Evolutionary conservation across 2,329 filamentous ascomycete genomes (phyloP), one percentile per base, ranked within the genome.

Genomic region (Epichloe elymi): DNA sequence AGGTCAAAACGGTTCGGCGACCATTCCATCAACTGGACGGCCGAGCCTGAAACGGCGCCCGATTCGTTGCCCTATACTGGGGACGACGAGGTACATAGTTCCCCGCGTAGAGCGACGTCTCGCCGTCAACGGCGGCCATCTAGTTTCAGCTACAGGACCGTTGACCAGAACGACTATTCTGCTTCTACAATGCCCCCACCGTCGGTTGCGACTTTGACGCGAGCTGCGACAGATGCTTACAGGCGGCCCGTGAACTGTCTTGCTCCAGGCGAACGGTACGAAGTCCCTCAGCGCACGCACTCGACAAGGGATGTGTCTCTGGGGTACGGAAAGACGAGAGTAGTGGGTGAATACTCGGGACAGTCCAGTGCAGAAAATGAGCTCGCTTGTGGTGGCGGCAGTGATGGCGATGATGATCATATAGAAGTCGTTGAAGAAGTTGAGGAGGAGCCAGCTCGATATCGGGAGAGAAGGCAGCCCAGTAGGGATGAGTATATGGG

Each of bases 31-130:
- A 46, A 55, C 48, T 54, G 54, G 57, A 50, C 49, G 36, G 45
- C 54, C 42, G 55, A 53, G 42, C 51, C 51, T 26, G 53, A 51
- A 19, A 48, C 45, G 54, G 53, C 43, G 53, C 55, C 53, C 57
- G 54, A 63, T 57, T 58, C 60, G 55, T 56, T 55, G 55, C 60
- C 63, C 58, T 60, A 59, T 59, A 55, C 56, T 53, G 57, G 58
- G 50, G 56, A 47, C 56, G 59, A 57, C 52, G 51, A 53, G 51
- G 54, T 66, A 65, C 63, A 65, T 61, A 66, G 63, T 51, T 58
- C 59, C 55, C 59, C 57, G 57, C 58, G 63, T 56, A 58, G 59
- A 56, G 58, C 62, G 46, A 51, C 59, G 56, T 53, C 59, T 56
- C 54, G 55, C 58, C 50, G 53, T 53, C 42, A 56, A 51, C 54